Conservation (phyloP, 305 asterid species). For the Caryopteris hybrid region DNA sequence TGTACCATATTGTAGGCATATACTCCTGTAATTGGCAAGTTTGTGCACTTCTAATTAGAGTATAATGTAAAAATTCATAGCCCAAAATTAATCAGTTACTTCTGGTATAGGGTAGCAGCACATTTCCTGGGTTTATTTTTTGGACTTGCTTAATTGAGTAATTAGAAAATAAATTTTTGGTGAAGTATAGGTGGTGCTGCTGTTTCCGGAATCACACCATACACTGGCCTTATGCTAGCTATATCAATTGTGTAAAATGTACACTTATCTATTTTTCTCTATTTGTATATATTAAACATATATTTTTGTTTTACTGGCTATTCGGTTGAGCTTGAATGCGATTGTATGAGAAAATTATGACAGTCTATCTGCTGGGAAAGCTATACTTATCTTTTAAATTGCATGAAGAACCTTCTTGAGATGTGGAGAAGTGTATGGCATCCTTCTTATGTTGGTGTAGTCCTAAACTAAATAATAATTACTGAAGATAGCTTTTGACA, state of each 20-base stretch:
- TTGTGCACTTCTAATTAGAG: neutral
- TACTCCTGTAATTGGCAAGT: neutral
- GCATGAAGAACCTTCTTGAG: neutral
- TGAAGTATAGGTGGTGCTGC: neutral
- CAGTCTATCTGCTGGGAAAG: neutral
- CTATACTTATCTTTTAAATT: neutral
- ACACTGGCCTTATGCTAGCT: neutral
- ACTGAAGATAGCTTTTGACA: neutral
- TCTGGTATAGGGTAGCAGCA: neutral
- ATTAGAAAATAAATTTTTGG: neutral
- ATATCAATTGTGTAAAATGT: no score
- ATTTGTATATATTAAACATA: neutral
- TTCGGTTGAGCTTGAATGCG: neutral
- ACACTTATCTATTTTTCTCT: neutral
- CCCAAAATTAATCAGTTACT: neutral
- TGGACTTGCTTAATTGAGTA: neutral
- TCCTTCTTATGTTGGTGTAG: neutral
- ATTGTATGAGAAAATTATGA: neutral
- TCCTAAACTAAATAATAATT: neutral
- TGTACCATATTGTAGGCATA: neutral
- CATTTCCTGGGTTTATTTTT: neutral
- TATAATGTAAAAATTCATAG: neutral
- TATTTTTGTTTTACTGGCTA: neutral
- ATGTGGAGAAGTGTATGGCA: neutral
- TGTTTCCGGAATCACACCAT: neutral